Percentiles rank a stretch among this genome's conserved stretches.
Conservation (phyloP, 2,329 filamentous ascomycete genomes). For the Aspergillus sp. region DNA sequence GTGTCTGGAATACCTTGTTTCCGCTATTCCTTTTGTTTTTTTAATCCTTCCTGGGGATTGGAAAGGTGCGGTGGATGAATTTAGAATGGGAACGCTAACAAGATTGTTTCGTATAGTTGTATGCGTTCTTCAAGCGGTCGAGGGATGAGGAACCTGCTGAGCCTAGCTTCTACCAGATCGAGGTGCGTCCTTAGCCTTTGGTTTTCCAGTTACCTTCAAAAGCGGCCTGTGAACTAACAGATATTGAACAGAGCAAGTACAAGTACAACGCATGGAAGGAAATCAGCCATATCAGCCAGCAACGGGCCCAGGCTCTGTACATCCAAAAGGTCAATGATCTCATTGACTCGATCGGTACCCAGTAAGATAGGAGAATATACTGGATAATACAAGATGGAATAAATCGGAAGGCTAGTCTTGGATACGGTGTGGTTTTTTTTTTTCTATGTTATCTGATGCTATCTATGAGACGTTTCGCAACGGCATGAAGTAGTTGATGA, state of each 20-base stretch:
- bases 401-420: neutral
- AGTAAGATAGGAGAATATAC: constrained; percentile 10
- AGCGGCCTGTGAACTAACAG: neutral
- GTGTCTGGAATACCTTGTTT: neutral
- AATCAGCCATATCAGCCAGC: constrained; percentile 61
- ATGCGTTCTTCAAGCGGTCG: constrained; percentile 21
- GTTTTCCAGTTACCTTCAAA: neutral
- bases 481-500: neutral
- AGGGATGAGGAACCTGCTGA: constrained; percentile 13
- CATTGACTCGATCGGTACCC: constrained; percentile 64
- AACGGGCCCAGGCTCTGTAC: constrained; percentile 75
- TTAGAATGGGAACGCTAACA: neutral
- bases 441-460: neutral
- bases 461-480: neutral
- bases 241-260: constrained; percentile 64
- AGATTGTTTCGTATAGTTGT: constrained; percentile 12
- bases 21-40: no score
- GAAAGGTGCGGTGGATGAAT: no score
- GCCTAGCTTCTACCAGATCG: constrained; percentile 18
- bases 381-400: neutral
- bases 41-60: no score
- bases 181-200: constrained; percentile 14
- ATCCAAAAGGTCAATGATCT: constrained; percentile 69
- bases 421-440: constrained; percentile 1
- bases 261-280: constrained; percentile 79